phyloP scores from a whole-genome alignment of 2,329 filamentous ascomycete species.

The Fusarium dlaminii region DNA sequence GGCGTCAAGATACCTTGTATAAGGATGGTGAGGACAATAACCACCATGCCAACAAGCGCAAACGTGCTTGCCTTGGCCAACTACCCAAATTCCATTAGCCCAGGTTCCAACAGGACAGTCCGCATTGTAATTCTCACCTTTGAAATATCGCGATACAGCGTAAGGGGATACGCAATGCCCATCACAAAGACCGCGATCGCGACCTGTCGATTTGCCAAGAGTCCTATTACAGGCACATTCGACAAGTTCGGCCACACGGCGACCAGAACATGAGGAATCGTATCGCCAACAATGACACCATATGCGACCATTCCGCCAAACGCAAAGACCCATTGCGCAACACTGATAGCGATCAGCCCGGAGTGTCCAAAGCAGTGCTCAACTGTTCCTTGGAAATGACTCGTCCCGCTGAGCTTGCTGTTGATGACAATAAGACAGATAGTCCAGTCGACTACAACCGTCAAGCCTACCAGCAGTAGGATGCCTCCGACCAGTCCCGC shows the following conservation, averaged over 20 bases:
- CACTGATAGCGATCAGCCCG: constrained; percentile 84
- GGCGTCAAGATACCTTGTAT: constrained; percentile 84
- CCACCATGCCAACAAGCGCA: constrained; percentile 89
- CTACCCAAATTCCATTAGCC: constrained; percentile 56
- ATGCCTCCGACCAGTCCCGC: constrained; percentile 86
- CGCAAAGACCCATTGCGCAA: constrained; percentile 98
- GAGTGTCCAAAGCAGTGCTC: constrained; percentile 92
- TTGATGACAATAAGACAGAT: constrained; percentile 97
- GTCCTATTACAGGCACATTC: constrained; percentile 79
- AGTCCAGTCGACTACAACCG: constrained; percentile 93
- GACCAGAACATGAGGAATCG: constrained; percentile 87
- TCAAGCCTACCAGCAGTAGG: constrained; percentile 79
- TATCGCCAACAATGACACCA: constrained; percentile 96
- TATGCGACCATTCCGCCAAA: constrained; percentile 99
- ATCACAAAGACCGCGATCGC: constrained; percentile 90
- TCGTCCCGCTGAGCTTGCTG: constrained; percentile 92
- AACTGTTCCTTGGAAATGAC: constrained; percentile 95
- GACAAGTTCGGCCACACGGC: constrained; percentile 82
- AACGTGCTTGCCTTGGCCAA: constrained; percentile 95
- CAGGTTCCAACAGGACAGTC: background rate
- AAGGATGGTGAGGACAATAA: constrained; percentile 89
- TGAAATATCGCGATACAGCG: constrained; percentile 94
- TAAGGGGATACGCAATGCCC: constrained; percentile 88
- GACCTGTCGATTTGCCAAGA: constrained; percentile 82
- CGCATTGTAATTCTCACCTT: constrained; percentile 68